Percentiles rank a stretch among this genome's conserved stretches.
Evolutionary conservation across 2,329 filamentous ascomycete species (phyloP).

Genomic region (Botryotinia convoluta): DNA sequence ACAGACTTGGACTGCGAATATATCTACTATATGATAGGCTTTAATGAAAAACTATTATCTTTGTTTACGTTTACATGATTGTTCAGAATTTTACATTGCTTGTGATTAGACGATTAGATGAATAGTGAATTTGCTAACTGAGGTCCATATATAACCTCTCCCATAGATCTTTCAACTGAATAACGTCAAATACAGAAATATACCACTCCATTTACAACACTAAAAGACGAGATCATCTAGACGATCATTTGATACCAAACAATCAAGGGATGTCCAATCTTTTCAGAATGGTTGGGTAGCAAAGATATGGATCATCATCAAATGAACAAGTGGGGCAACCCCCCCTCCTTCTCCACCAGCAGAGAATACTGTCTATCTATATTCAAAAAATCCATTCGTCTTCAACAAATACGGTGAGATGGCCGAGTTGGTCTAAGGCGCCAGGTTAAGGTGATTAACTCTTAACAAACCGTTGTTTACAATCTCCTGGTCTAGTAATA

Average conservation of each 20-base stretch:
- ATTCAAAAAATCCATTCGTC: rapidly evolving
- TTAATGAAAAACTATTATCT: not conserved
- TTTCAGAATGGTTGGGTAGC: not conserved
- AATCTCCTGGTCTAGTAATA: conserved; percentile 9
- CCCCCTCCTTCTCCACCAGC: not conserved
- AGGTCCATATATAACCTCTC: not conserved
- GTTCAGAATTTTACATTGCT: not conserved
- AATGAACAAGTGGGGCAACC: not conserved
- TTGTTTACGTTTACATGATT: not conserved
- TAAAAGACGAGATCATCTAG: not conserved
- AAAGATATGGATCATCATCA: not conserved
- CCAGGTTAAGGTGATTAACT: conserved; percentile 1
- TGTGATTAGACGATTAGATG: not conserved
- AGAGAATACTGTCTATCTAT: rapidly evolving
- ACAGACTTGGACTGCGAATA: not conserved
- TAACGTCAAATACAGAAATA: not conserved
- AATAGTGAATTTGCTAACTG: not conserved
- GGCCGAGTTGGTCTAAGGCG: conserved; percentile 13
- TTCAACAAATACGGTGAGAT: not conserved
- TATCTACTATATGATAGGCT: not conserved
- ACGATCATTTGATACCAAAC: not conserved
- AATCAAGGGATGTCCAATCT: not conserved
- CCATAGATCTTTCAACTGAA: not conserved
- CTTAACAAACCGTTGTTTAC: not conserved
- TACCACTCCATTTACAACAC: not conserved